Percentiles rank a stretch among this genome's conserved stretches.
These are phyloP conservation scores for Citrus reticulata DNA, from an alignment of 345 rosid species.

Conservation along the genomic window DNA sequence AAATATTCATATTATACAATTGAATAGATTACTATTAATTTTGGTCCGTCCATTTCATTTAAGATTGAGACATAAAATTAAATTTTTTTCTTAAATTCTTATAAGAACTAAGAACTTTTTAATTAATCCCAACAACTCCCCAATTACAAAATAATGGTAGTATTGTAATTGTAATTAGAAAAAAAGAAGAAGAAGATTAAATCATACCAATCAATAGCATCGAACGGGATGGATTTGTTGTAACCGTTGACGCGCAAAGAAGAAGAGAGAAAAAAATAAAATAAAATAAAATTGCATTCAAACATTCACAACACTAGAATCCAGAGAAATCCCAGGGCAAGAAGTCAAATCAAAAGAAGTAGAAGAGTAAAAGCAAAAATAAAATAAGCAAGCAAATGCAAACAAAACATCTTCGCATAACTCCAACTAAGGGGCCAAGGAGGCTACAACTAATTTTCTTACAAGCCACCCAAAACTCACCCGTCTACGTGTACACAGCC, in stretches of 20 bases:
- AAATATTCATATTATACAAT: no score
- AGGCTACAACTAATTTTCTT: background rate
- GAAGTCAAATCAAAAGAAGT: background rate
- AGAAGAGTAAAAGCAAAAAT: background rate
- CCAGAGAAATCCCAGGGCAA: background rate
- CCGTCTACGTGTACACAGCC: slow-evolving; percentile 48
- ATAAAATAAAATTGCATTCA: background rate
- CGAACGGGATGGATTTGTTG: background rate
- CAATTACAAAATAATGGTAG: no score
- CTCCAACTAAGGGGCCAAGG: slow-evolving; percentile 12
- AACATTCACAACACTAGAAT: background rate
- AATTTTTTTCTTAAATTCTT: background rate
- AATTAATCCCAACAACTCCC: no score
- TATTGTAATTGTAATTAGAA: no score
- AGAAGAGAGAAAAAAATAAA: no score
- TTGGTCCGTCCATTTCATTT: no score
- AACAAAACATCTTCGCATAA: slow-evolving; percentile 7
- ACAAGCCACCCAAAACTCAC: slow-evolving; percentile 22
- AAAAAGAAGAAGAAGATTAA: background rate
- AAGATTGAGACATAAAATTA: background rate
- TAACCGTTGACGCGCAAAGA: background rate
- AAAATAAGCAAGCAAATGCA: background rate
- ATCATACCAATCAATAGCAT: background rate
- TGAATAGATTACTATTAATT: no score
- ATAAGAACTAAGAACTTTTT: no score